A percentile compares a stretch with the other conserved stretches of the same genome.
Conservation (phyloP, 2,329 filamentous ascomycete genomes). For the Cryphonectria naterciae region DNA sequence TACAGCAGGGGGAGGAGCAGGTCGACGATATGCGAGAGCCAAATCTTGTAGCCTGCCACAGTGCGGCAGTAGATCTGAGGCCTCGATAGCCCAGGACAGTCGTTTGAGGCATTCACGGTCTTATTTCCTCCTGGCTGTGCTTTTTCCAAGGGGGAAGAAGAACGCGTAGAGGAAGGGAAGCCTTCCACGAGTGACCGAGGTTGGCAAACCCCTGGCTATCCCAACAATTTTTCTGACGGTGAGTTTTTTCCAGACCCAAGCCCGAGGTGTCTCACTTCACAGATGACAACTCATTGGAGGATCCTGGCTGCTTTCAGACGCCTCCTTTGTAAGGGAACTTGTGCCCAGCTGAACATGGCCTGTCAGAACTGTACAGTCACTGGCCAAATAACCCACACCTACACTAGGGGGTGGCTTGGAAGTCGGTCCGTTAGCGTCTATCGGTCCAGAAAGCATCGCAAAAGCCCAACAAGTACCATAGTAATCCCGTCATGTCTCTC, state of each 20-base stretch:
- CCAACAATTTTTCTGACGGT: not conserved
- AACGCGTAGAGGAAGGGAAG: not conserved
- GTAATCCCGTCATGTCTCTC: slow-evolving; percentile 1
- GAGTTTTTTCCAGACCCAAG: not conserved
- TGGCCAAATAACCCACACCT: not conserved
- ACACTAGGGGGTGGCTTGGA: slow-evolving; percentile 1
- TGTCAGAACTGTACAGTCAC: not conserved
- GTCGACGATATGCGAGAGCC: not conserved
- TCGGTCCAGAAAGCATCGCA: not conserved
- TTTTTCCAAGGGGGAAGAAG: not conserved
- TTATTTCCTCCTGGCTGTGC: not conserved
- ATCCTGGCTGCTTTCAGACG: slow-evolving; percentile 3
- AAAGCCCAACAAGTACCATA: not conserved
- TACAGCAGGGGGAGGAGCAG: not conserved
- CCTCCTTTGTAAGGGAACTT: not conserved
- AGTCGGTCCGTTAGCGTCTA: slow-evolving; percentile 3
- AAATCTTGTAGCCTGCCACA: not conserved
- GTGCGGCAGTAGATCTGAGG: not conserved
- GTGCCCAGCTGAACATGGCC: slow-evolving; percentile 1
- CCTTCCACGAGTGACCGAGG: not conserved
- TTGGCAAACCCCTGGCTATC: not conserved
- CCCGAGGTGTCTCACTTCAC: not conserved
- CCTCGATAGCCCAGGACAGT: not conserved
- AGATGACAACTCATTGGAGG: not conserved
- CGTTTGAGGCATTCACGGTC: not conserved